These are phyloP conservation scores for Pythium angustatum DNA, from an alignment of 352 stramenopile genomes.

Conservation along the genomic window DNA sequence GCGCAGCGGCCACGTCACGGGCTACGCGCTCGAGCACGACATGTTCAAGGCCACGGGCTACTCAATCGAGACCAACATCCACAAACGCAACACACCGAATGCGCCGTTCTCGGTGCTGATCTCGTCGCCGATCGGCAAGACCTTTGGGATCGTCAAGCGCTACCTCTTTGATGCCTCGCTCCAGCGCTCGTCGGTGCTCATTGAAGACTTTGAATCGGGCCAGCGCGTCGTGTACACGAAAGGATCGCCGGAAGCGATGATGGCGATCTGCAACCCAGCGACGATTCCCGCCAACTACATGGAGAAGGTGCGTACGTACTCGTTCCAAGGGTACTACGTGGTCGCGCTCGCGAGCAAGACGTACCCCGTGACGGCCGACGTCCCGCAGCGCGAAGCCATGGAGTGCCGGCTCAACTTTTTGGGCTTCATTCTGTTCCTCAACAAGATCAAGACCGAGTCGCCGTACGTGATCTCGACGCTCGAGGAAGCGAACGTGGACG, in stretches of 20 bases:
- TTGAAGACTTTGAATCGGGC: constrained; percentile 66
- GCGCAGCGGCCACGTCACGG: constrained; percentile 47
- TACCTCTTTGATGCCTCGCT: constrained; percentile 72
- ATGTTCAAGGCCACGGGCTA: constrained; percentile 81
- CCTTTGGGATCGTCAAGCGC: constrained; percentile 66
- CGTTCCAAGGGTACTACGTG: constrained; percentile 86
- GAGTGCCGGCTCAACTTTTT: constrained; percentile 78
- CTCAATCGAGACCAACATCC: constrained; percentile 62
- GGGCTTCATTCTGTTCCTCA: constrained; percentile 89
- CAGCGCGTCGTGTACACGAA: constrained; percentile 72
- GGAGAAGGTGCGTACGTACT: constrained; percentile 53
- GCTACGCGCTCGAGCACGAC: constrained; percentile 67
- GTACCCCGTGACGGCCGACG: constrained; percentile 50
- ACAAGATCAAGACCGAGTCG: constrained; percentile 88
- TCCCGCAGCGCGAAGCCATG: constrained; percentile 66
- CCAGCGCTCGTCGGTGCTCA: constrained; percentile 68
- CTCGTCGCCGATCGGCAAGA: constrained; percentile 67
- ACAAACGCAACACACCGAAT: constrained; percentile 45
- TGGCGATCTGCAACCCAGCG: constrained; percentile 57
- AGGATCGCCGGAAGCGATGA: constrained; percentile 62
- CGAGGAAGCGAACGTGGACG: constrained; percentile 68
- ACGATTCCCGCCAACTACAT: constrained; percentile 77
- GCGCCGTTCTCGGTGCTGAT: constrained; percentile 65
- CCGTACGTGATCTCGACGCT: constrained; percentile 79
- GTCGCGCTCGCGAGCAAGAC: constrained; percentile 63